These are phyloP conservation scores for Aspergillus intermedius DNA, from an alignment of 2,329 filamentous ascomycete genomes.

Conservation along the genomic window DNA sequence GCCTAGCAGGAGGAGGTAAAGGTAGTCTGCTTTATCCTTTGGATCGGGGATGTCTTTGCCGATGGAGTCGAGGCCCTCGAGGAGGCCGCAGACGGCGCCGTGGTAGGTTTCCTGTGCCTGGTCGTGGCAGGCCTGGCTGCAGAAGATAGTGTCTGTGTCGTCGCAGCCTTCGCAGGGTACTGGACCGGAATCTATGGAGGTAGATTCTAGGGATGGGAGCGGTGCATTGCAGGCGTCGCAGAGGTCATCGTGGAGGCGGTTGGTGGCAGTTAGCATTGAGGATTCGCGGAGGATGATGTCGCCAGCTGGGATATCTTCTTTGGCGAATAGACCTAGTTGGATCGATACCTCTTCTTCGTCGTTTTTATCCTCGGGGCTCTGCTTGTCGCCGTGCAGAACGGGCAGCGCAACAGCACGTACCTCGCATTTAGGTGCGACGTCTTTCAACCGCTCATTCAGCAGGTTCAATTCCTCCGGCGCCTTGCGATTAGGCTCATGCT, in stretches of 20 bases:
- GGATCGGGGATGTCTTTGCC: constrained; percentile 52
- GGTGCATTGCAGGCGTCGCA: constrained; percentile 83
- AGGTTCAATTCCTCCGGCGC: constrained; percentile 52
- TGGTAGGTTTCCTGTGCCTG: constrained; percentile 54
- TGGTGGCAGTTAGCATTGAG: constrained; percentile 81
- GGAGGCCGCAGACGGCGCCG: constrained; percentile 50
- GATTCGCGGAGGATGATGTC: constrained; percentile 74
- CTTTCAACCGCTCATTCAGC: constrained; percentile 63
- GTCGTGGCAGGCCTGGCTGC: constrained; percentile 50
- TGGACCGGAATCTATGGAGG: constrained; percentile 31
- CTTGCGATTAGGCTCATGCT: constrained; percentile 53
- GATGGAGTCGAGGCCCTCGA: constrained; percentile 48
- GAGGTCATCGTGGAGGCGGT: constrained; percentile 74
- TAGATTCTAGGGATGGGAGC: constrained; percentile 51
- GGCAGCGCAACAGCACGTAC: constrained; percentile 72
- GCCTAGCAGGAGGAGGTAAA: constrained; percentile 55
- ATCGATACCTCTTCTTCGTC: constrained; percentile 35
- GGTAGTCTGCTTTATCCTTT: constrained; percentile 52
- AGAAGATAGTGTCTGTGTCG: constrained; percentile 56
- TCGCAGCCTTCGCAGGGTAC: constrained; percentile 50
- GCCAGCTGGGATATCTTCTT: constrained; percentile 67
- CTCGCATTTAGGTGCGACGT: constrained; percentile 73
- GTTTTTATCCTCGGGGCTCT: neutral
- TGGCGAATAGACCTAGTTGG: constrained; percentile 88
- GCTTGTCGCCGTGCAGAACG: constrained; percentile 47